These are phyloP conservation scores for Suillus paluster DNA, from an alignment of 768 basidiomycete genomes.

Conservation along the genomic window DNA sequence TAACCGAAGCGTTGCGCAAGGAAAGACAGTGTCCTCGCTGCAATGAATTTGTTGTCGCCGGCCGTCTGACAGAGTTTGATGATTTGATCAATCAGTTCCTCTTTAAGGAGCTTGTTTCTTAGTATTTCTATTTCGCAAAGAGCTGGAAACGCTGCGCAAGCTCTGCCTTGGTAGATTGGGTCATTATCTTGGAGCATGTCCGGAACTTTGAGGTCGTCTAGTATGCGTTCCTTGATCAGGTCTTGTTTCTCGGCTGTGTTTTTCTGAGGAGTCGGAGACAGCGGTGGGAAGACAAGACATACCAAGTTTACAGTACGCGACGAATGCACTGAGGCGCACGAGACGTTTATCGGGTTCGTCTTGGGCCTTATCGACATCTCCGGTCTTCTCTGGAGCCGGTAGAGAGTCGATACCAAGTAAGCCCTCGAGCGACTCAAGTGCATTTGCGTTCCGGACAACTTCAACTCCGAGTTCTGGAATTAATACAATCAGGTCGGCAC, in stretches of 20 bases:
- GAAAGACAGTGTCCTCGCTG: conserved; percentile 7
- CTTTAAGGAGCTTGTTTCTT: conserved; percentile 15
- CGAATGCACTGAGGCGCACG: conserved; percentile 29
- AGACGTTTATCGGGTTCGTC: conserved; percentile 11
- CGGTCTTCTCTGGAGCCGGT: background rate
- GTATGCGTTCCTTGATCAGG: background rate
- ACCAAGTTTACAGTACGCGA: conserved; percentile 29
- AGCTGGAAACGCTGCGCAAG: conserved; percentile 32
- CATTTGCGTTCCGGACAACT: conserved; percentile 6
- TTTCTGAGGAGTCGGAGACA: background rate
- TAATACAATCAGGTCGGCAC: background rate
- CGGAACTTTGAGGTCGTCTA: conserved; percentile 12
- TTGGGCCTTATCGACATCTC: background rate
- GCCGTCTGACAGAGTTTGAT: conserved; percentile 20
- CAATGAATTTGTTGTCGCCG: conserved; percentile 22
- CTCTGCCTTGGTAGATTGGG: conserved; percentile 19
- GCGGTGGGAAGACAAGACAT: conserved; percentile 21
- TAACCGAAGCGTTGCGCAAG: background rate
- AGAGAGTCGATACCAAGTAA: background rate
- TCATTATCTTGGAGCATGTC: conserved; percentile 19
- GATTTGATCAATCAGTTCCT: conserved; percentile 23
- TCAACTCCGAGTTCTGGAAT: conserved; percentile 18
- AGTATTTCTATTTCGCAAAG: conserved; percentile 27
- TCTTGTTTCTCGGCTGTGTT: conserved; percentile 7
- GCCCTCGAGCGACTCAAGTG: background rate